Percentiles rank a stretch among this genome's conserved stretches.
Evolutionary conservation across 75 land plant genomes (phyloP).

Genomic region (Ceratopteris richardii): DNA sequence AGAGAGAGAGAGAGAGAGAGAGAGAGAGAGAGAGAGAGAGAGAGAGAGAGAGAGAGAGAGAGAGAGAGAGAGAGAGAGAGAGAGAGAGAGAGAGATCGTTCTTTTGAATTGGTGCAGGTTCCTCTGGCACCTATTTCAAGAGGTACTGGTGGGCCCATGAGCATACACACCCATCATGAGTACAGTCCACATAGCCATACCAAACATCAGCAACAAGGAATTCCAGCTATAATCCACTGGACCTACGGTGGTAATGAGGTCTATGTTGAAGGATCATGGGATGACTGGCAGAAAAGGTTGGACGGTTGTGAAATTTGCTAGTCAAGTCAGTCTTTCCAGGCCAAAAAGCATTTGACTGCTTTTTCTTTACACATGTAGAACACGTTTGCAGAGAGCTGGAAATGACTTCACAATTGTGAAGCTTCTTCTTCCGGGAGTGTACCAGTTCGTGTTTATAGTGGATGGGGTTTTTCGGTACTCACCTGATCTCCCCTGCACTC

Average conservation of each 20-base stretch:
- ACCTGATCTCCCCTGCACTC: conserved; percentile 12
- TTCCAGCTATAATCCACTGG: conserved; percentile 11
- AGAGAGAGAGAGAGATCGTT: no score
- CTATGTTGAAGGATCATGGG: conserved; percentile 15
- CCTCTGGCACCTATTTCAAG: not conserved
- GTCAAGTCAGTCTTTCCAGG: not conserved
- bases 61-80: no score
- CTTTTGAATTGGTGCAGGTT: conserved; percentile 5
- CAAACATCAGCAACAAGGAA: conserved; percentile 1
- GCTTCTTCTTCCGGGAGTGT: conserved; percentile 11
- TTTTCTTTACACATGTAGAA: conserved; percentile 2
- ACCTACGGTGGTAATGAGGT: conserved; percentile 9
- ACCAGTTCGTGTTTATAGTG: conserved; percentile 10
- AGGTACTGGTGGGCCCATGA: not conserved
- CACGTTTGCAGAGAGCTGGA: conserved; percentile 14
- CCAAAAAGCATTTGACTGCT: not conserved
- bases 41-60: no score
- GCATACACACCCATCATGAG: not conserved
- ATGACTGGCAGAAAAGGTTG: conserved; percentile 10
- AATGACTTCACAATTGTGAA: conserved; percentile 17
- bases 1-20: no score
- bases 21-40: no score
- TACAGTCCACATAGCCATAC: conserved; percentile 1
- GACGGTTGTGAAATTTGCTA: not conserved
- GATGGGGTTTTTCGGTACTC: conserved; percentile 10